A percentile compares a stretch with the other conserved stretches of the same genome.
Conservation (phyloP, 768 basidiomycete genomes). For the Termitomyces sp. region DNA sequence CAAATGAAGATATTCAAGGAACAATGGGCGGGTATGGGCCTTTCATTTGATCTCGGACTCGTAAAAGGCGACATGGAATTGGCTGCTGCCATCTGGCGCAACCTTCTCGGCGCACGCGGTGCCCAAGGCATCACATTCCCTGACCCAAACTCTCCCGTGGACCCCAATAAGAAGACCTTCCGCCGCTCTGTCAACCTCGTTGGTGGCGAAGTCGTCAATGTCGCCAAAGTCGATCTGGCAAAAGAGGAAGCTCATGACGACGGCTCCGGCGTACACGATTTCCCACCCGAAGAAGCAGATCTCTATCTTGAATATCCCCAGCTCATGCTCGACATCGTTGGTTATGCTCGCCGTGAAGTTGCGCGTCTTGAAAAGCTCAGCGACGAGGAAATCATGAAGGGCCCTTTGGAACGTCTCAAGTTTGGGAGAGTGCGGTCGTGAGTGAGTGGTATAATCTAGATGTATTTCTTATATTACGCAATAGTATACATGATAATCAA, state of each 20-base stretch:
- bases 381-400: slow-evolving; percentile 37
- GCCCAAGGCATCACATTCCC: slow-evolving; percentile 60
- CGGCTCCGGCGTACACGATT: slow-evolving; percentile 69
- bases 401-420: slow-evolving; percentile 29
- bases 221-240: slow-evolving; percentile 50
- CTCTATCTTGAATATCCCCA: slow-evolving; percentile 72
- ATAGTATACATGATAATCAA: background rate
- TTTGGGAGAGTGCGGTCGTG: slow-evolving; percentile 28
- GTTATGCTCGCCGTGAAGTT: slow-evolving; percentile 69
- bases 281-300: slow-evolving; percentile 49
- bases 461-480: background rate
- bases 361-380: slow-evolving; percentile 52
- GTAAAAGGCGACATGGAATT: slow-evolving; percentile 75
- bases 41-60: slow-evolving; percentile 76
- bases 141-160: slow-evolving; percentile 9
- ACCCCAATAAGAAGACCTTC: slow-evolving; percentile 26
- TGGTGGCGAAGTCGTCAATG: slow-evolving; percentile 57
- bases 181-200: slow-evolving; percentile 22
- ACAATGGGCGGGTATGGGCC: slow-evolving; percentile 81
- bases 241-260: slow-evolving; percentile 60
- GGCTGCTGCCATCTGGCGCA: slow-evolving; percentile 87
- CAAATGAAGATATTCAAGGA: slow-evolving; percentile 93
- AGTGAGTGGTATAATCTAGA: background rate
- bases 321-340: slow-evolving; percentile 64
- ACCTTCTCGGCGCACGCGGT: slow-evolving; percentile 81